Conservation (phyloP, 495 filamentous ascomycete genomes). For the Xylaria flabelliformis region DNA sequence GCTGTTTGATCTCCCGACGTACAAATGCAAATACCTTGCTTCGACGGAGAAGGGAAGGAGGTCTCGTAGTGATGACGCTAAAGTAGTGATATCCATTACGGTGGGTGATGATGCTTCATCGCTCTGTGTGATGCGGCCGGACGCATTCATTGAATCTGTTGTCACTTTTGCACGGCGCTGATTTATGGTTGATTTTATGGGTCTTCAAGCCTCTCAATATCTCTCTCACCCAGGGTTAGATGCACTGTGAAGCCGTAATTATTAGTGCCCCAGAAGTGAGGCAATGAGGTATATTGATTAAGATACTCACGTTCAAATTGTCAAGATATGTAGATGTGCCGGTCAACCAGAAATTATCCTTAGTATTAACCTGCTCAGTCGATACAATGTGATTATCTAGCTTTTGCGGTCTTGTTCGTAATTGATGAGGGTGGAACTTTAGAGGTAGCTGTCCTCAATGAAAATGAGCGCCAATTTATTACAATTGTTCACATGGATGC, state of each 20-base stretch:
- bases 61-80: background rate
- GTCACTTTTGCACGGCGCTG: background rate
- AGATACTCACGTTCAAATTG: background rate
- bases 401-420: background rate
- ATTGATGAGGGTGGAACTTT: background rate
- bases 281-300: too few relatives aligned
- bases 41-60: background rate
- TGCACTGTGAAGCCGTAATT: background rate
- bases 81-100: background rate
- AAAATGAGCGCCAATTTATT: background rate
- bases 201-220: slow-evolving; percentile 1
- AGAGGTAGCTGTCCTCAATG: background rate
- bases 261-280: background rate
- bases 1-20: background rate
- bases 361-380: background rate
- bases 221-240: background rate
- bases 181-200: slow-evolving; percentile 8
- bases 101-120: background rate
- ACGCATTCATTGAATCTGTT: background rate
- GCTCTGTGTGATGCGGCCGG: background rate
- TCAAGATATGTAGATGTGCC: background rate
- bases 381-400: background rate
- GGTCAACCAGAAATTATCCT: background rate
- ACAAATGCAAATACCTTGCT: background rate
- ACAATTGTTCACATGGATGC: background rate